These are phyloP conservation scores for Globisporangium perplexum DNA, from an alignment of 352 stramenopile genomes.

Conservation along the genomic window DNA sequence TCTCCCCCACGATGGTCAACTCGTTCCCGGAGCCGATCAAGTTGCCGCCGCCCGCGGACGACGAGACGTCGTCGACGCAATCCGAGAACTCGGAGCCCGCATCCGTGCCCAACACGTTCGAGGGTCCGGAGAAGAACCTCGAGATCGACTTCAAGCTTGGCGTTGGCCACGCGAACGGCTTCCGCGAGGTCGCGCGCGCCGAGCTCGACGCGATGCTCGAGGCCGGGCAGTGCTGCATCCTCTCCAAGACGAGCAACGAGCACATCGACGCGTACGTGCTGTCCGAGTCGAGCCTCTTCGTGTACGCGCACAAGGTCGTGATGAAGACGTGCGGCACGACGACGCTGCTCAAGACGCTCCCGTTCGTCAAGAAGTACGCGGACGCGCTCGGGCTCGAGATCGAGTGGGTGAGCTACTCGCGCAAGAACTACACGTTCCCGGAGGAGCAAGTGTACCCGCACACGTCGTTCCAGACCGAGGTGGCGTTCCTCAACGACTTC, in stretches of 20 bases:
- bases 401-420: constrained; percentile 98
- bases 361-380: constrained; percentile 78
- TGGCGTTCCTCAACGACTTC: constrained; percentile 93
- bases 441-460: constrained; percentile 97
- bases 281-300: constrained; percentile 97
- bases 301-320: constrained; percentile 98
- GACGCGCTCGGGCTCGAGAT: constrained; percentile 92
- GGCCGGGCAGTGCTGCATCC: constrained; percentile 95
- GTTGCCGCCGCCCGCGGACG: constrained; percentile 33
- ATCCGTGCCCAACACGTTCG: constrained; percentile 88
- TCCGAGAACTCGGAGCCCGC: constrained; percentile 49
- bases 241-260: constrained; percentile 94
- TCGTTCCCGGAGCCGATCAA: constrained; percentile 73
- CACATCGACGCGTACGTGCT: constrained; percentile 95
- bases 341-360: constrained; percentile 93
- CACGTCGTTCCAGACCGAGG: constrained; percentile 94
- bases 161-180: constrained; percentile 66
- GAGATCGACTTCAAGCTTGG: constrained; percentile 91
- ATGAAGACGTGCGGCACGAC: constrained; percentile 99
- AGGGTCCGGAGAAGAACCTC: constrained; percentile 98
- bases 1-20: constrained; percentile 31
- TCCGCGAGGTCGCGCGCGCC: constrained; percentile 85
- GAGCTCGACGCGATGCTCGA: constrained; percentile 94
- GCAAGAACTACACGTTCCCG: constrained; percentile 99
- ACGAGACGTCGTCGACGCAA: constrained; percentile 66